Evolutionary conservation across 345 rosid genomes (phyloP), one percentile per base, ranked within the genome.

Genomic region (Fremontodendron californicum): DNA sequence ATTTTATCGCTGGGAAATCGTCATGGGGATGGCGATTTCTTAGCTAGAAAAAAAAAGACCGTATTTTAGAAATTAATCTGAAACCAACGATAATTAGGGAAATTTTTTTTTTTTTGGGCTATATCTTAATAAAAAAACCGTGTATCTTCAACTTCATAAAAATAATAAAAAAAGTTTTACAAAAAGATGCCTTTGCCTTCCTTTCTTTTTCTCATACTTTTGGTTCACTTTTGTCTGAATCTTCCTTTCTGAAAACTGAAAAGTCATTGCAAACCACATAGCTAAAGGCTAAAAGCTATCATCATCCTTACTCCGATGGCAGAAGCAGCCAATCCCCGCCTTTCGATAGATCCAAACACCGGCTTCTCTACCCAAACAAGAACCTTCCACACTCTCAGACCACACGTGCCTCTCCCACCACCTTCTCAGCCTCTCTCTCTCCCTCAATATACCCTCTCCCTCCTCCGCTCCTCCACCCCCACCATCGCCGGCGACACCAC

Each of bases 311-410:
- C 23, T 29, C 42, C n/a, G 6, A 46, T 75, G 70, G 46, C 60
- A 46, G 61, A 55, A 43, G 1, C 71, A 42, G 37, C 75, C 18
- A 64, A 63, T 48, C 68, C 18, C 5, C 27, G 23, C 79, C 70
- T 29, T 40, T 35, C 57, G 67, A 76, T 85, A 5, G 86, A 88
- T 69, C 91, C 90, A 5, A 58, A 52, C 19, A 77, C 37, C n/a
- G 97, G 97, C 25, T 92, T 82, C 60, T 87, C 86, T 82, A 15
- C 73, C 9, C 78, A 64, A 57, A 86, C 96, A 25, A 80, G 79
- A 77, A 82, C 78, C 6, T 94, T 81, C 71, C 92, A 81, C 73
- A 90, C 89, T 55, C 84, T 90, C 6, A 80, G 98, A 42, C 87
- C 93, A 0, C 5, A 42, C 33, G 61, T 86, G 3, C 83, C 92